Evolutionary conservation across 2,329 filamentous ascomycete genomes (phyloP).

Genomic region (Venturia carpophila): DNA sequence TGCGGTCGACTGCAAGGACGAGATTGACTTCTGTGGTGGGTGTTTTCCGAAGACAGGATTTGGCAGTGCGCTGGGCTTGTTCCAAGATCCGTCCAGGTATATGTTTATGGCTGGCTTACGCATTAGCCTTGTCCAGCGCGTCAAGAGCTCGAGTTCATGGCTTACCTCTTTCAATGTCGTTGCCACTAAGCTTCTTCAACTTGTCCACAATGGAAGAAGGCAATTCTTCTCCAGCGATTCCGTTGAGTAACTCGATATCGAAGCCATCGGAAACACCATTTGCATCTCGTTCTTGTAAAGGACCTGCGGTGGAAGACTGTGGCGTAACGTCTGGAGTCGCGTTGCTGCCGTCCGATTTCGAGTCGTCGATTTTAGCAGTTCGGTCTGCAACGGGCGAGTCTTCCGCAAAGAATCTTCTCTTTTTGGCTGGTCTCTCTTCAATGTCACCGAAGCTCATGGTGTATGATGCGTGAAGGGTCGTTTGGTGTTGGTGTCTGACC

Average conservation of each 20-base stretch:
- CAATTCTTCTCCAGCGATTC: conserved; percentile 50
- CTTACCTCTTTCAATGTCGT: conserved; percentile 46
- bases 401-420: conserved; percentile 55
- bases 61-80: conserved; percentile 22
- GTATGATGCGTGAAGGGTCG: conserved; percentile 17
- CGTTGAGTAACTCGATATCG: conserved; percentile 47
- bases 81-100: conserved; percentile 58
- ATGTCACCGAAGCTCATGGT: conserved; percentile 29
- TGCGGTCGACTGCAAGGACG: conserved; percentile 18
- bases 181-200: conserved; percentile 43
- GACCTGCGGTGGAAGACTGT: conserved; percentile 20
- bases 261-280: conserved; percentile 35
- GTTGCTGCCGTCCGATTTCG: conserved; percentile 27
- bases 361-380: conserved; percentile 26
- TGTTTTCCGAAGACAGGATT: neutral
- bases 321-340: conserved; percentile 19
- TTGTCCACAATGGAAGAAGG: conserved; percentile 37
- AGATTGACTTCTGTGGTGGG: conserved; percentile 8
- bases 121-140: conserved; percentile 20
- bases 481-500: conserved; percentile 7
- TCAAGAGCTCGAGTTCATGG: neutral
- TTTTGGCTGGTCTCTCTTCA: conserved; percentile 51
- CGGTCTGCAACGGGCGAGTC: conserved; percentile 28
- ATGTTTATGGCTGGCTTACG: conserved; percentile 48
- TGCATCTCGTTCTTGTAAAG: conserved; percentile 14